Conservation (phyloP, 768 basidiomycete species). For the Boletus reticuloceps region DNA sequence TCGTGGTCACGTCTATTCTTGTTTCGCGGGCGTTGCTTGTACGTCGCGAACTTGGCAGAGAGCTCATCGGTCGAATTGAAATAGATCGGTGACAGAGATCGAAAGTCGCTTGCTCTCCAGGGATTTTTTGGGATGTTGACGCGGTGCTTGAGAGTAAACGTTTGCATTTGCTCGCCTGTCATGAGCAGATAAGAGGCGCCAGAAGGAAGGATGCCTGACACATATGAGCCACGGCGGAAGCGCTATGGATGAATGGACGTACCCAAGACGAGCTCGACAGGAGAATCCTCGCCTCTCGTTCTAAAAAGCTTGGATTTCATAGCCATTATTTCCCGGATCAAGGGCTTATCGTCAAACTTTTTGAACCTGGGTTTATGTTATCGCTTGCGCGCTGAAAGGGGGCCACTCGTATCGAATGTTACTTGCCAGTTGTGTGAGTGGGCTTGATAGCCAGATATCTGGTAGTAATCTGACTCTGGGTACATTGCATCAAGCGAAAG, state of each 20-base stretch:
- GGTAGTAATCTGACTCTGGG: constrained; percentile 23
- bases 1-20: constrained; percentile 22
- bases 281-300: constrained; percentile 20
- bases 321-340: constrained; percentile 29
- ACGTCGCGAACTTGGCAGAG: constrained; percentile 34
- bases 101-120: constrained; percentile 30
- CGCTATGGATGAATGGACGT: neutral
- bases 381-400: neutral
- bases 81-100: constrained; percentile 48
- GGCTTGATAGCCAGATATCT: constrained; percentile 26
- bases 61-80: constrained; percentile 36
- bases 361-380: constrained; percentile 22
- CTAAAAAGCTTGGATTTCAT: constrained; percentile 31
- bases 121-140: constrained; percentile 12
- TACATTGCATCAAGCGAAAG: constrained; percentile 4
- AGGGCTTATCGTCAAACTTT: constrained; percentile 34
- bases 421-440: constrained; percentile 29
- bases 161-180: constrained; percentile 30
- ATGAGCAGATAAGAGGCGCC: constrained; percentile 49
- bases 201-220: constrained; percentile 40
- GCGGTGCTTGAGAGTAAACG: constrained; percentile 19
- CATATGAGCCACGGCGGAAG: neutral
- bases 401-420: neutral
- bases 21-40: constrained; percentile 40
- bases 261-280: constrained; percentile 48